These are phyloP conservation scores for Yamadazyma tumulicola DNA, from an alignment of 805 yeast species.

Conservation along the genomic window DNA sequence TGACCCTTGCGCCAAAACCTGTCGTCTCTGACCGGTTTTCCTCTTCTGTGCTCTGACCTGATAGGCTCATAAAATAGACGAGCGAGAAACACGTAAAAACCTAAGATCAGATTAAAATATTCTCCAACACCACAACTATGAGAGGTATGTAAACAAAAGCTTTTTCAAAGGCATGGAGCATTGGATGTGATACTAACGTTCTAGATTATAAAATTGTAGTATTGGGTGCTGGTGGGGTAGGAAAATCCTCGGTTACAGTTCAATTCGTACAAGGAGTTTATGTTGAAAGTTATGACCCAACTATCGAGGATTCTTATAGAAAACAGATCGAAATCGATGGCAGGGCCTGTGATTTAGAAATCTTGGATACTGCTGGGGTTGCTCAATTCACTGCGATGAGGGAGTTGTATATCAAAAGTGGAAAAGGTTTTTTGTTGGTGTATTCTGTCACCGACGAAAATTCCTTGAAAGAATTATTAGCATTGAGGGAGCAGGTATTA, in stretches of 20 bases:
- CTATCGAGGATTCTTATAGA: constrained; percentile 93
- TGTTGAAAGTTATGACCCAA: constrained; percentile 91
- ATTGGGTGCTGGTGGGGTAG: constrained; percentile 96
- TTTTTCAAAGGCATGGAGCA: too few relatives aligned
- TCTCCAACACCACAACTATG: constrained; percentile 7
- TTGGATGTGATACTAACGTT: constrained; percentile 7
- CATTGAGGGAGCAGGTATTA: constrained; percentile 78
- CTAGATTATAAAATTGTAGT: constrained; percentile 85
- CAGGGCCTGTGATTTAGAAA: constrained; percentile 78
- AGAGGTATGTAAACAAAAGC: constrained; percentile 15
- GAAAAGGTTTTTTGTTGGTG: constrained; percentile 66
- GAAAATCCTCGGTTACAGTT: constrained; percentile 89
- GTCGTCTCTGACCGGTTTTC: too few relatives aligned
- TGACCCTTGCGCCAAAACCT: too few relatives aligned
- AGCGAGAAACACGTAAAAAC: constrained; percentile 7
- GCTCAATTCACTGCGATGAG: constrained; percentile 96
- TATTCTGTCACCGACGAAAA: constrained; percentile 59
- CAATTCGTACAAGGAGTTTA: constrained; percentile 90
- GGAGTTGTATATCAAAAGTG: constrained; percentile 80
- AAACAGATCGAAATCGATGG: constrained; percentile 88
- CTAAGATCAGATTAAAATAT: background rate
- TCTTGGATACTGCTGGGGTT: constrained; percentile 59
- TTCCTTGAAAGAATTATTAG: constrained; percentile 72
- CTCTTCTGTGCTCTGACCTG: too few relatives aligned
- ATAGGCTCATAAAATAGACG: constrained; percentile 1